Evolutionary conservation across 2,329 filamentous ascomycete species (phyloP).

Genomic region (Coniochaeta sp.): DNA sequence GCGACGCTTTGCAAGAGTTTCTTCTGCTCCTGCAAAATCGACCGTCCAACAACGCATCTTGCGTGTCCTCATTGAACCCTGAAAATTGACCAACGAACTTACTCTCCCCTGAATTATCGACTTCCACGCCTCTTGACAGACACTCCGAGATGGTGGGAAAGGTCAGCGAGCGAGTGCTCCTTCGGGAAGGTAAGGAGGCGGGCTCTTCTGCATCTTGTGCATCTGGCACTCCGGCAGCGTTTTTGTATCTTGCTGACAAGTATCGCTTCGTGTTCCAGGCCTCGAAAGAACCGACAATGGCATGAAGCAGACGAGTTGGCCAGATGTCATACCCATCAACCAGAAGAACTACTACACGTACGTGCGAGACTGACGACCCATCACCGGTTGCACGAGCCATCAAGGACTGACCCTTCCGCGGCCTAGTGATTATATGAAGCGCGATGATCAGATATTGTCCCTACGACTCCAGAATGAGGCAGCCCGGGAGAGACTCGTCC

Average conservation of each 20-base stretch:
- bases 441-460: constrained; percentile 91
- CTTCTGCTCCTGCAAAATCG: not conserved
- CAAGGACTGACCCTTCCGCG: constrained; percentile 13
- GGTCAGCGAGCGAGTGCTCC: constrained; percentile 57
- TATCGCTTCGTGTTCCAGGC: constrained; percentile 42
- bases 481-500: constrained; percentile 72
- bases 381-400: not conserved
- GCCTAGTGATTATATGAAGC: constrained; percentile 87
- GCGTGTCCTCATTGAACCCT: not conserved
- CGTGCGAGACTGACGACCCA: constrained; percentile 19
- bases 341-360: constrained; percentile 99
- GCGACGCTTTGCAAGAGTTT: not conserved
- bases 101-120: not conserved
- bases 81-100: not conserved
- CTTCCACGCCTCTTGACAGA: constrained; percentile 5
- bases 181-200: constrained; percentile 47
- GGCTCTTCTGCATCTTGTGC: too few species aligned
- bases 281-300: constrained; percentile 97
- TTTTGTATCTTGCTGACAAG: not conserved
- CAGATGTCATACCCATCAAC: constrained; percentile 87
- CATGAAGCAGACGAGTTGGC: constrained; percentile 93
- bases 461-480: constrained; percentile 84
- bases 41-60: not conserved
- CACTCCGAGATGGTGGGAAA: constrained; percentile 47
- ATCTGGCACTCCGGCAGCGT: too few species aligned